phyloP scores from a whole-genome alignment of 2,329 filamentous ascomycete genomes.

The Talaromyces albobiverticillius region DNA sequence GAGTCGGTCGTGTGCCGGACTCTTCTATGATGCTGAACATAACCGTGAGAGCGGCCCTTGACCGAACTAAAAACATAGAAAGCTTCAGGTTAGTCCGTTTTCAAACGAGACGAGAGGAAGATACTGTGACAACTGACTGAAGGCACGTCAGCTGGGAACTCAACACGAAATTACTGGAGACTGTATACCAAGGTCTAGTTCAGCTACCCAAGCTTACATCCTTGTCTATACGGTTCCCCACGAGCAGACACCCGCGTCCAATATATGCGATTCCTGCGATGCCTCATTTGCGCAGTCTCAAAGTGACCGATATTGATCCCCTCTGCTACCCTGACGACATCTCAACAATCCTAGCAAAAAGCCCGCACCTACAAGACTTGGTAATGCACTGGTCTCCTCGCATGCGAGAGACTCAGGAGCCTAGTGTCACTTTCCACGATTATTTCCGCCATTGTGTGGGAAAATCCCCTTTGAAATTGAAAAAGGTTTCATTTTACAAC shows the following conservation, averaged over 20 bases:
- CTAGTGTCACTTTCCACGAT: conserved; percentile 52
- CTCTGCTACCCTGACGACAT: conserved; percentile 64
- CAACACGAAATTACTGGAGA: conserved; percentile 58
- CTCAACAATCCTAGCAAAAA: conserved; percentile 53
- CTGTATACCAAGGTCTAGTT: conserved; percentile 57
- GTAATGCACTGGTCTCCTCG: conserved; percentile 61
- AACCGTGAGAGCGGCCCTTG: conserved; percentile 56
- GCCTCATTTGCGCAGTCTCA: conserved; percentile 52
- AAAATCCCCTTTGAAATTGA: conserved; percentile 46
- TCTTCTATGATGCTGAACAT: conserved; percentile 64
- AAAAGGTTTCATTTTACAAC: conserved; percentile 56
- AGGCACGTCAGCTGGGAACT: conserved; percentile 53
- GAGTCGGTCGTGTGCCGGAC: conserved; percentile 59
- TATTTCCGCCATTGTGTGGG: conserved; percentile 57
- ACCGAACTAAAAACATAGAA: conserved; percentile 56
- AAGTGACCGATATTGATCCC: conserved; percentile 60
- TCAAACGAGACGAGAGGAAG: conserved; percentile 1
- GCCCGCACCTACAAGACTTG: conserved; percentile 54
- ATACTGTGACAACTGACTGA: not conserved
- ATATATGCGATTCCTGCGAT: conserved; percentile 56
- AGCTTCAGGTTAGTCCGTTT: conserved; percentile 47
- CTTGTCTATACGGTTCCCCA: conserved; percentile 56
- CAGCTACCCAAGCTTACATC: conserved; percentile 49
- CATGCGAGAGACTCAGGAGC: conserved; percentile 59
- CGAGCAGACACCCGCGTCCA: conserved; percentile 55